phyloP scores from a whole-genome alignment of 345 rosid species.

The Pistacia atlantica region DNA sequence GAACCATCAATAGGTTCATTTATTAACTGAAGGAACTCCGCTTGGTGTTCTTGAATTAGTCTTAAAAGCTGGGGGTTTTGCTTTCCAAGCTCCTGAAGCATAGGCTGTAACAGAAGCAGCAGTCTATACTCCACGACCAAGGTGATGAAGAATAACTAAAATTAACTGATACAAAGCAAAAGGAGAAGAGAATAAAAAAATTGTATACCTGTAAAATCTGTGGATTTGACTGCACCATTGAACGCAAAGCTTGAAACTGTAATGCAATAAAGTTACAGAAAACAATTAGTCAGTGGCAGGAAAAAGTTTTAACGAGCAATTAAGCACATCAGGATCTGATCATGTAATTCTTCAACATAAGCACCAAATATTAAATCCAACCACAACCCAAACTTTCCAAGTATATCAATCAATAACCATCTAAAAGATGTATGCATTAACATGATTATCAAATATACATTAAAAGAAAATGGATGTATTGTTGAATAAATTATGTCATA shows the following conservation, averaged over 20 bases:
- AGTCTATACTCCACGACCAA: conserved; percentile 10
- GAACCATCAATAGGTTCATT: conserved; percentile 94
- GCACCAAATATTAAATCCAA: not conserved
- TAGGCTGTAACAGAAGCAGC: conserved; percentile 63
- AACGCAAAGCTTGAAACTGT: conserved; percentile 89
- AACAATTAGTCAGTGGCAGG: not conserved
- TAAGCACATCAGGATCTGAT: not conserved
- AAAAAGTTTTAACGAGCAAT: not conserved
- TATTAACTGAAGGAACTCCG: conserved; percentile 91
- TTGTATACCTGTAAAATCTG: conserved; percentile 82
- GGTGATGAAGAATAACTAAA: not conserved
- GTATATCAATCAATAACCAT: not conserved
- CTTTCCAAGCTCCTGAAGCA: conserved; percentile 99
- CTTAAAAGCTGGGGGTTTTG: conserved; percentile 95
- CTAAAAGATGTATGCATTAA: not conserved
- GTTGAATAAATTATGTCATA: too few relatives aligned
- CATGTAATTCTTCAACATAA: conserved; percentile 1
- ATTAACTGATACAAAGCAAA: not conserved
- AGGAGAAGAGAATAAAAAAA: not conserved
- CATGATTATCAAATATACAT: too few relatives aligned
- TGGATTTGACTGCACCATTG: conserved; percentile 97
- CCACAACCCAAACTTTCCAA: not conserved
- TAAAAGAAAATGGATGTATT: too few relatives aligned
- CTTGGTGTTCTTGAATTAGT: conserved; percentile 87
- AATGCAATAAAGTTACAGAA: conserved; percentile 14